Evolutionary conservation across 1,284 basidiomycete genomes (phyloP).

Genomic region (Sutorius eximius): DNA sequence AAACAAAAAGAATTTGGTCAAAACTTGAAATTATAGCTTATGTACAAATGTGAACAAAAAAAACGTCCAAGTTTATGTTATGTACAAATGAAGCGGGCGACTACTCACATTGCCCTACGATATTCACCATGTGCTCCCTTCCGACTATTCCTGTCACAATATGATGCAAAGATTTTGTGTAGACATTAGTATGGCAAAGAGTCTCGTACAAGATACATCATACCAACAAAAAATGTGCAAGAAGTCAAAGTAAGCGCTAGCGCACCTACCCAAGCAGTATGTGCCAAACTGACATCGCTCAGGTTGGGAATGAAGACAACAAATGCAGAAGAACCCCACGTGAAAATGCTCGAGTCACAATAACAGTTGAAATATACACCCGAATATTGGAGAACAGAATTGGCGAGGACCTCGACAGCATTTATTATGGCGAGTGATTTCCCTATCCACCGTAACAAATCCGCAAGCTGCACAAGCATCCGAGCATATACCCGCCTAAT

Average conservation of each 20-base stretch:
- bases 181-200: constrained; percentile 7
- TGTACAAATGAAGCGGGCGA: too few species aligned
- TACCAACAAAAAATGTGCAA: constrained; percentile 17
- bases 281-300: constrained; percentile 10
- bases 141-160: too few species aligned
- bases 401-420: constrained; percentile 18
- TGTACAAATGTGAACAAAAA: too few species aligned
- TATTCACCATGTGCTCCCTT: too few species aligned
- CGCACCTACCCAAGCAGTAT: constrained; percentile 21
- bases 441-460: constrained; percentile 24
- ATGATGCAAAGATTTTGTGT: too few species aligned
- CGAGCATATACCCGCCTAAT: neutral
- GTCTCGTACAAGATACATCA: constrained; percentile 24
- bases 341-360: constrained; percentile 20
- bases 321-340: constrained; percentile 12
- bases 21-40: too few species aligned
- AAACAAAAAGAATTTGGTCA: too few species aligned
- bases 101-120: too few species aligned
- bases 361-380: constrained; percentile 25
- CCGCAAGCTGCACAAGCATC: constrained; percentile 2
- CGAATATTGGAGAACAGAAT: constrained; percentile 24
- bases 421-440: constrained; percentile 30
- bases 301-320: neutral
- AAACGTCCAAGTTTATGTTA: too few species aligned
- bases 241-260: constrained; percentile 13